Percentiles rank a stretch among this genome's conserved stretches.
These are phyloP conservation scores for Populus hybrid DNA, from an alignment of 441 rosid genomes.

Conservation along the genomic window DNA sequence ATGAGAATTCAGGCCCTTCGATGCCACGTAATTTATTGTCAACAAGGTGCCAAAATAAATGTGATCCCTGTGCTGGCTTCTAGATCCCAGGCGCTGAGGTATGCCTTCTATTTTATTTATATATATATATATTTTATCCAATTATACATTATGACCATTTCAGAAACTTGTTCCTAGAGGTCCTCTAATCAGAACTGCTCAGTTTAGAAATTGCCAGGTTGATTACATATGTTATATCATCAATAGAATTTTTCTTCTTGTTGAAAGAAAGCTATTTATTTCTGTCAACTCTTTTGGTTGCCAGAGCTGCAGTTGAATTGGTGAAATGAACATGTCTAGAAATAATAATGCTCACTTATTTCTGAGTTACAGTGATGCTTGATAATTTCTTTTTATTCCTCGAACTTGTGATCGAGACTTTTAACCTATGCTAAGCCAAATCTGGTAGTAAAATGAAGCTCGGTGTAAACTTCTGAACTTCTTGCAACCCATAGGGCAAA, in stretches of 20 bases:
- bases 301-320: neutral
- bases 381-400: too few relatives aligned
- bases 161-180: neutral
- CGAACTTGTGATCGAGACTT: neutral
- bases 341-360: neutral
- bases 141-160: neutral
- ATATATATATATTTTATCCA: too few relatives aligned
- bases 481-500: neutral
- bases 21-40: conserved; percentile 68
- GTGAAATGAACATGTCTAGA: neutral
- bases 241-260: neutral
- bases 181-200: neutral
- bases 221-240: neutral
- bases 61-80: conserved; percentile 83
- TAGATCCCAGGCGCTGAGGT: conserved; percentile 85
- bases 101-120: neutral
- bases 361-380: neutral
- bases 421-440: neutral
- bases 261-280: neutral
- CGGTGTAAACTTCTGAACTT: neutral
- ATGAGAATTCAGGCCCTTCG: conserved; percentile 85
- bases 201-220: neutral
- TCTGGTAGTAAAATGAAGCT: neutral
- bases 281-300: neutral
- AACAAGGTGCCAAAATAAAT: conserved; percentile 57